Base-by-base conservation (phyloP, 2,329 filamentous ascomycete species). In the Ceratocystis eucalypticola region DNA sequence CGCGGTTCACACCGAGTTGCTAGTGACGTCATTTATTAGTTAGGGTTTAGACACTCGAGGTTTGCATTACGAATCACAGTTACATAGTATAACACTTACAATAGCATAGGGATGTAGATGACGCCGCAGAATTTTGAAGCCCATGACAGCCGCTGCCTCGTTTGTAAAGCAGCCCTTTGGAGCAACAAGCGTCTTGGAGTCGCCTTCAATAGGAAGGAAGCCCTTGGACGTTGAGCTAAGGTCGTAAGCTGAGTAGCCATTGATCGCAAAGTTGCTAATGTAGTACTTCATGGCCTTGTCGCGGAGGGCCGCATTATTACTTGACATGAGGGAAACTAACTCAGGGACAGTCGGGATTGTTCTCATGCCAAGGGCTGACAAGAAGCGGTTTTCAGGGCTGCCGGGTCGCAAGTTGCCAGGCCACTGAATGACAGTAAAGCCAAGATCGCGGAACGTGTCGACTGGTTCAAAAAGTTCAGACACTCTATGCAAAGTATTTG, bases 131-230 rank as follows among this genome's bases (percentile, higher is more conserved):
- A 96, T 87, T 30, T 86, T 80, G 72, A 96, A 97, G 0, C 89
- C 90, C 64, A 99, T 80, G 3, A 95, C 79, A 0, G 87, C 80
- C 25, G 89, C 89, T 53, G 82, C 82, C 48, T 87, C 83, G 70
- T 97, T 93, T 0, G 86, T 91, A 73, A 90, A 99, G 72, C 92
- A 96, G 67, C 86, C 83, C 1, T 82, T 83, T 0, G 93, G 92
- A 0, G 81, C 77, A 1, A 91, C 88, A 33, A 96, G 78, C 46
- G 79, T 78, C 66, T 84, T 81, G 2, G 80, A 77, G n/a, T 82
- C 81, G 17, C 84, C 86, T 70, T 92, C 82, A 1, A 95, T 76
- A 1, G 92, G 92, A 46, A 97, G 76, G 68, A 91, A 88, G 1
- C 82, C 76, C 68, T 82, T 82, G 30, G 75, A 78, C 17, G 81